Base-by-base conservation (phyloP, 2,329 filamentous ascomycete genomes). In the Fusarium proliferatum region DNA sequence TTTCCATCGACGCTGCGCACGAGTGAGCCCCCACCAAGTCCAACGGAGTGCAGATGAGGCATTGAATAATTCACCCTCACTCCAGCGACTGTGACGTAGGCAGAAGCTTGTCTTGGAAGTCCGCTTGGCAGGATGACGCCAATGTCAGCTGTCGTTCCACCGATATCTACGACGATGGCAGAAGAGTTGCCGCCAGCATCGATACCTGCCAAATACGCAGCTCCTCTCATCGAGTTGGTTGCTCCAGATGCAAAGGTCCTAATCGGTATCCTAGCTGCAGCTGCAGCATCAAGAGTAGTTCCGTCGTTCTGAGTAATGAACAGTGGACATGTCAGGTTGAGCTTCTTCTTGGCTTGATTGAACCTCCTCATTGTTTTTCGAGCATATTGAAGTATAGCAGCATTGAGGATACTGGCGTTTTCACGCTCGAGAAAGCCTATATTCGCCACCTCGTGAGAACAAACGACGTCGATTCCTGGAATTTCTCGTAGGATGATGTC, bases 351-450 rank as follows among this genome's bases (percentile, higher is more conserved):
- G 23, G 87, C 86, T 30, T 75, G 74, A 34, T 80, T 77, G 70
- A 88, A 88, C 6, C 82, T 81, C 5, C 77, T 75, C 57, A 88
- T 85, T 1, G 86, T 88, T 48, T 80, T 82, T 19, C 81, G 81
- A 0, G 87, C 86, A 64, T 86, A 85, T 13, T 80, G 77, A 23
- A 87, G 79, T 33, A 89, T 84, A 23, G 86, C 83, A 5, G 86
- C 87, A 70, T 89, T 89, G 52, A 89, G 80, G 28, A 89, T 88
- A 12, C 84, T 83, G 6, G 87, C 86, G 71, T 88, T 88, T 74
- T 88, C 87, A 16, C 87, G 82, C 68, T 86, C 86, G 1, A 87
- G 80, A 34, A 87, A 82, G 64, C 71, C 82, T 28, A 81, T 74
- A 56, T 79, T 84, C 1, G 82, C 79, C 8, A 83, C 81, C 21